Percentiles rank a stretch among this genome's conserved stretches.
Evolutionary conservation across 179 eudicot genomes (phyloP).

Genomic region (Kewa caespitosa): DNA sequence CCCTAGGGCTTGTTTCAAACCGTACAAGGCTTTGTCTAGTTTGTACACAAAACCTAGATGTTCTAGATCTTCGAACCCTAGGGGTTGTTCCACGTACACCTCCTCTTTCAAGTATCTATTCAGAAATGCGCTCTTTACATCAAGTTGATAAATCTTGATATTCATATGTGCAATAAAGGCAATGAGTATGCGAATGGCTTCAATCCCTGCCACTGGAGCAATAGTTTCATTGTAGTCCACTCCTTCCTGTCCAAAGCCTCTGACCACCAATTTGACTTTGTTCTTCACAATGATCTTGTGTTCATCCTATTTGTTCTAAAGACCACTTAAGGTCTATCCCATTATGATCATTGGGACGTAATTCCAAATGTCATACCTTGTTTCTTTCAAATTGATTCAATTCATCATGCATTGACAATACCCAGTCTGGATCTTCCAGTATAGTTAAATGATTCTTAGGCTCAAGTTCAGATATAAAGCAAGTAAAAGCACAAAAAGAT

Average conservation of each 20-base stretch:
- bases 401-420: neutral
- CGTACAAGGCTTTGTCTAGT: neutral
- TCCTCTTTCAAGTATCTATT: neutral
- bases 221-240: neutral
- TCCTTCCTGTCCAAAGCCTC: neutral
- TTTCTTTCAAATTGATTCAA: neutral
- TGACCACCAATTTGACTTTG: neutral
- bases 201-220: neutral
- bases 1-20: neutral
- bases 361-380: neutral
- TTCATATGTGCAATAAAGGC: neutral
- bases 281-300: neutral
- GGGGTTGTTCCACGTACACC: neutral
- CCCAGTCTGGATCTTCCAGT: neutral
- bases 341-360: neutral
- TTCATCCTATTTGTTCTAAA: neutral
- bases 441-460: neutral
- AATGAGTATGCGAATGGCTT: neutral
- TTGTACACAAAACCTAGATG: neutral
- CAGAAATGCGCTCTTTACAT: neutral
- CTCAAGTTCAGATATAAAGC: neutral
- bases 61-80: neutral
- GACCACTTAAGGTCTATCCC: neutral
- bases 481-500: neutral
- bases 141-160: neutral